Conservation (phyloP, 768 basidiomycete species). For the Boletus sp. region DNA sequence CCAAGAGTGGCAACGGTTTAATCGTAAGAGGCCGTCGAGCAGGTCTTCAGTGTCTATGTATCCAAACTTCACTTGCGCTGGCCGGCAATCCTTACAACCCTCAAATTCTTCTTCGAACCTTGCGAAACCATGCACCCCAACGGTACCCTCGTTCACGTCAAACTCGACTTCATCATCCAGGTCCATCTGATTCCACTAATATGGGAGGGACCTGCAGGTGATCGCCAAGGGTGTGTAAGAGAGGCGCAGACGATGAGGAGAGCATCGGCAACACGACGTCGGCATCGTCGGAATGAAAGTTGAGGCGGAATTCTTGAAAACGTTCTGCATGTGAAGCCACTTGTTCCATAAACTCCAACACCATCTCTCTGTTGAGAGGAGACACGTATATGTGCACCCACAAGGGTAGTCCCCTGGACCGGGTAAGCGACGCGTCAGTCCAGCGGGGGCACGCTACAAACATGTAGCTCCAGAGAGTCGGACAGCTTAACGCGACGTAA, state of each 20-base stretch:
- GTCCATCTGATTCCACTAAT: too few relatives aligned
- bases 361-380: background rate
- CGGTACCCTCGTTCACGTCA: too few relatives aligned
- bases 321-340: background rate
- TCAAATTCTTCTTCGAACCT: too few relatives aligned
- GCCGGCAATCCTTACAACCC: too few relatives aligned
- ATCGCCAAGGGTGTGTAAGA: background rate
- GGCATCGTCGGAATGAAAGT: background rate
- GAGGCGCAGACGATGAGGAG: background rate
- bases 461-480: conserved; percentile 1
- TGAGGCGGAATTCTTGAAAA: background rate
- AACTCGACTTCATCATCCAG: too few relatives aligned
- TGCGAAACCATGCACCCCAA: too few relatives aligned
- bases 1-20: too few relatives aligned
- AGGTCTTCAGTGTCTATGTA: too few relatives aligned
- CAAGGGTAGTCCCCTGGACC: background rate
- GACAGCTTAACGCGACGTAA: background rate
- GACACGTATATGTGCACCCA: background rate
- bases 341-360: background rate
- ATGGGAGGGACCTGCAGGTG: background rate
- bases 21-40: too few relatives aligned
- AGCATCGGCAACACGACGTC: background rate
- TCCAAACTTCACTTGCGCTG: too few relatives aligned
- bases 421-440: background rate
- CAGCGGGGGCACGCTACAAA: background rate